Base-by-base conservation (phyloP, 352 stramenopile genomes). In the Globisporangium ultimum region DNA sequence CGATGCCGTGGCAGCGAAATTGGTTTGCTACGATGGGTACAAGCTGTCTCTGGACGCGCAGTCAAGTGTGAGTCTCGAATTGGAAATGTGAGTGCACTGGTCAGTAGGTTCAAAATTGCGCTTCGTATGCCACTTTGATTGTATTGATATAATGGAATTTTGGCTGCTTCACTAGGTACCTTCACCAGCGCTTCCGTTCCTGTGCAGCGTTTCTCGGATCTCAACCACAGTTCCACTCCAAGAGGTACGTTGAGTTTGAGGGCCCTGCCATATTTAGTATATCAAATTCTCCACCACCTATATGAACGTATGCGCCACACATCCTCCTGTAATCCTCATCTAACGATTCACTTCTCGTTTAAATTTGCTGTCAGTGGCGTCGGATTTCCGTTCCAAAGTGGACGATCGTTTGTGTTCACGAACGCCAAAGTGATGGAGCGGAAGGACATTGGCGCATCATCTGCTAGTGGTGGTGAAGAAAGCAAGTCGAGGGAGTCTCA, bases 381-480 rank as follows among this genome's bases (percentile, higher is more conserved):
- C n/a, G 60, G 38, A 6, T 84, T 78, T 14, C 80, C 77, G 3
- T 87, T 89, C 48, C 58, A 78, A 28, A 22, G 32, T 13, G 66
- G 48, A 7, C 58, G 80, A 12, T 32, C 63, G 17, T 21, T 89
- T 47, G 50, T 64, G 48, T 86, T 90, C 52, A 84, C 76, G 1
- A 84, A 88, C 54, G 74, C 67, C 6, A 89, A 87, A 51, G 47
- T 87, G 3, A 48, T 87, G 57, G 77, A 89, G 60, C 71, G 72
- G 20, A 80, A 73, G 56, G 65, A 76, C 15, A 24, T 74, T 8
- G 53, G 67, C 21, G 54, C 5, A 21, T 15, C 34, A 34, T 18
- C 36, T 32, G 50, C 45, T 36, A 36, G 9, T 36, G 28, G 28
- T 10, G 28, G 1, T 36, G 28, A 36, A 36, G 6, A 21, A 36